phyloP scores from a whole-genome alignment of 176 grass and related monocot species.

The Paspalum vaginatum region DNA sequence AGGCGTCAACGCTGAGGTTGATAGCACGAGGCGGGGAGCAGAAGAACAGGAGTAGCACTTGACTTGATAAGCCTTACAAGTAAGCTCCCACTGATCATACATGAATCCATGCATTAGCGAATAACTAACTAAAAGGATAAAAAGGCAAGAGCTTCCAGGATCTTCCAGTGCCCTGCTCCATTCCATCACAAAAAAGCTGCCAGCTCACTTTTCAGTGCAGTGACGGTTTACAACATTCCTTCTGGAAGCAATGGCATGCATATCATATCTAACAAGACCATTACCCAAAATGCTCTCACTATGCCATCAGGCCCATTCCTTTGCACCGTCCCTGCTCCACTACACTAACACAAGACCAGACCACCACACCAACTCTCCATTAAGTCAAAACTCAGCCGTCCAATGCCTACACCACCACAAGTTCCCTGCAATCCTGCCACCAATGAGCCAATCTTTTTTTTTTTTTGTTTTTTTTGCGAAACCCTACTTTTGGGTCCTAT shows the following conservation, averaged over 20 bases:
- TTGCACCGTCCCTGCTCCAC: slow-evolving; percentile 23
- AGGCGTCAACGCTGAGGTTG: slow-evolving; percentile 28
- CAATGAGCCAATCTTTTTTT: neutral
- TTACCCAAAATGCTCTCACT: neutral
- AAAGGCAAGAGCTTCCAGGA: slow-evolving; percentile 29
- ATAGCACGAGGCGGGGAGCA: neutral
- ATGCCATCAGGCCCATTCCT: neutral
- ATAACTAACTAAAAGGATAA: slow-evolving; percentile 28
- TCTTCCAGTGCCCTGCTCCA: neutral
- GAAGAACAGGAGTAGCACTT: slow-evolving; percentile 37
- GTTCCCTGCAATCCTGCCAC: neutral
- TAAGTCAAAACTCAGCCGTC: slow-evolving; percentile 22
- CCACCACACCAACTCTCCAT: neutral
- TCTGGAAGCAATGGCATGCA: neutral
- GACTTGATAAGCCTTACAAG: slow-evolving; percentile 1
- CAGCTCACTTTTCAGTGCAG: neutral
- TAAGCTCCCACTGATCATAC: slow-evolving; percentile 8
- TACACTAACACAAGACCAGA: neutral
- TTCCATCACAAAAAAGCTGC: neutral
- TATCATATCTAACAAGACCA: no score
- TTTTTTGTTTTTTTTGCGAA: neutral
- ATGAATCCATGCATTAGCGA: neutral
- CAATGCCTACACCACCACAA: slow-evolving; percentile 40
- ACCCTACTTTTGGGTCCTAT: slow-evolving; percentile 12
- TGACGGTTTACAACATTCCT: neutral